These are phyloP conservation scores for Leccinum pachyderme DNA, from an alignment of 1,284 basidiomycete genomes.

Conservation along the genomic window DNA sequence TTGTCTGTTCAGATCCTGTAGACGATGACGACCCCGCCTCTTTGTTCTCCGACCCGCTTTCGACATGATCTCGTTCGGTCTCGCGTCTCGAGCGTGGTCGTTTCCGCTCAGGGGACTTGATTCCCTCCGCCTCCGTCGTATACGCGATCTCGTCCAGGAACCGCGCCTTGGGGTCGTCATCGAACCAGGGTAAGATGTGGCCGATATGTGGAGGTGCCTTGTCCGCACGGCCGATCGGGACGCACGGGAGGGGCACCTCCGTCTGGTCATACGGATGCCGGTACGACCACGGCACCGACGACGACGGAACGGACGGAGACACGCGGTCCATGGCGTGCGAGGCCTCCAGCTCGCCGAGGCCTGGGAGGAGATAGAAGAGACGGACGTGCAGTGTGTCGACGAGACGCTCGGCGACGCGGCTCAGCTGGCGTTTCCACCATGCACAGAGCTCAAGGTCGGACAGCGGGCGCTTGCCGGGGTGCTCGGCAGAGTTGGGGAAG, in stretches of 20 bases:
- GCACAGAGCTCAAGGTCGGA: slow-evolving; percentile 80
- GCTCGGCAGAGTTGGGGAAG: slow-evolving; percentile 88
- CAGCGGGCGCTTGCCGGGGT: slow-evolving; percentile 70
- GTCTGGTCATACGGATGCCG: slow-evolving; percentile 72
- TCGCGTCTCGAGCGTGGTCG: slow-evolving; percentile 37
- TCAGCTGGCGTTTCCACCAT: slow-evolving; percentile 88
- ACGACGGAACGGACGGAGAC: slow-evolving; percentile 21
- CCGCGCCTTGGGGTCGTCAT: slow-evolving; percentile 91
- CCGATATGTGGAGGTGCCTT: slow-evolving; percentile 50
- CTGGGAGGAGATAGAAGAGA: slow-evolving; percentile 73
- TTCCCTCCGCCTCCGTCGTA: slow-evolving; percentile 58
- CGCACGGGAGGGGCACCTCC: slow-evolving; percentile 45
- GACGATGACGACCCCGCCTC: slow-evolving; percentile 24
- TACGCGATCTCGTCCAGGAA: slow-evolving; percentile 87
- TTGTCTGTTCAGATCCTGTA: slow-evolving; percentile 25
- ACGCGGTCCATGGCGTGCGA: slow-evolving; percentile 52
- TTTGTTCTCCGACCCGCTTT: slow-evolving; percentile 36
- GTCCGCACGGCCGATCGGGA: slow-evolving; percentile 16
- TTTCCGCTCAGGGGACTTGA: slow-evolving; percentile 61
- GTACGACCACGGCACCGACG: slow-evolving; percentile 56
- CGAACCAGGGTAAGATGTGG: slow-evolving; percentile 80
- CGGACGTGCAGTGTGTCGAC: slow-evolving; percentile 27
- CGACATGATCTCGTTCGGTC: slow-evolving; percentile 16
- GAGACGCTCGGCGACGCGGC: slow-evolving; percentile 45
- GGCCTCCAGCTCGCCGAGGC: slow-evolving; percentile 71